A percentile compares a stretch with the other conserved stretches of the same genome.
Evolutionary conservation across 352 stramenopile species (phyloP).

Genomic region (Phytopythium litorale): DNA sequence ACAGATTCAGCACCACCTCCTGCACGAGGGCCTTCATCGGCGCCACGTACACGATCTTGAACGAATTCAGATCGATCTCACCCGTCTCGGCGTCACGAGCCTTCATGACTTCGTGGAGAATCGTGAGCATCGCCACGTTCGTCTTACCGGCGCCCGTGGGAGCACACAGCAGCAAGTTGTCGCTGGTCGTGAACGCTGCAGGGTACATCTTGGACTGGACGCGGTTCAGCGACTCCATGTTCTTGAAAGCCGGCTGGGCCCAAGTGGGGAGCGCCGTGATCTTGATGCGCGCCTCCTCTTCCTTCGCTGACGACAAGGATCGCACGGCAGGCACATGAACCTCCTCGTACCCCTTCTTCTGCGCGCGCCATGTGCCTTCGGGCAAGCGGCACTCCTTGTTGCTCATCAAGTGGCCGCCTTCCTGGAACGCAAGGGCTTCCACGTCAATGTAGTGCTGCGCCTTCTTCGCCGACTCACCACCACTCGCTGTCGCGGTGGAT

Average conservation of each 20-base stretch:
- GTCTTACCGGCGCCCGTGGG: constrained; percentile 99
- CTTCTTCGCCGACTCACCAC: constrained; percentile 40
- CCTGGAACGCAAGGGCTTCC: constrained; percentile 92
- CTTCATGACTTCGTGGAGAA: constrained; percentile 98
- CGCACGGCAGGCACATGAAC: constrained; percentile 98
- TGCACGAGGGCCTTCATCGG: constrained; percentile 99
- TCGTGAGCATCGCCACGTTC: constrained; percentile 98
- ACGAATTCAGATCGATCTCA: constrained; percentile 92
- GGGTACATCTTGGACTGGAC: constrained; percentile 98
- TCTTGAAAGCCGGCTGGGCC: constrained; percentile 94
- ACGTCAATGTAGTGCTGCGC: constrained; percentile 93
- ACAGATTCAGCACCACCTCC: constrained; percentile 98
- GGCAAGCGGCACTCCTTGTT: constrained; percentile 97
- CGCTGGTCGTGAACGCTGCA: constrained; percentile 88
- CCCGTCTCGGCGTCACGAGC: constrained; percentile 74
- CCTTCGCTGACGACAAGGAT: constrained; percentile 60
- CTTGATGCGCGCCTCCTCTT: constrained; percentile 78
- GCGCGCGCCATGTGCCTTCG: constrained; percentile 94
- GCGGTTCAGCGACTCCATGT: constrained; percentile 98
- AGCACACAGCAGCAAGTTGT: constrained; percentile 99
- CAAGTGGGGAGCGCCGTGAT: constrained; percentile 95
- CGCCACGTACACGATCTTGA: constrained; percentile 99
- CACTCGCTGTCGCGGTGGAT: neutral
- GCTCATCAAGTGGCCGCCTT: constrained; percentile 97
- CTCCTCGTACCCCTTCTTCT: constrained; percentile 98